Percentiles rank a stretch among this genome's conserved stretches.
Conservation (phyloP, 2,329 filamentous ascomycete species). For the Herpomyces periplanetae region DNA sequence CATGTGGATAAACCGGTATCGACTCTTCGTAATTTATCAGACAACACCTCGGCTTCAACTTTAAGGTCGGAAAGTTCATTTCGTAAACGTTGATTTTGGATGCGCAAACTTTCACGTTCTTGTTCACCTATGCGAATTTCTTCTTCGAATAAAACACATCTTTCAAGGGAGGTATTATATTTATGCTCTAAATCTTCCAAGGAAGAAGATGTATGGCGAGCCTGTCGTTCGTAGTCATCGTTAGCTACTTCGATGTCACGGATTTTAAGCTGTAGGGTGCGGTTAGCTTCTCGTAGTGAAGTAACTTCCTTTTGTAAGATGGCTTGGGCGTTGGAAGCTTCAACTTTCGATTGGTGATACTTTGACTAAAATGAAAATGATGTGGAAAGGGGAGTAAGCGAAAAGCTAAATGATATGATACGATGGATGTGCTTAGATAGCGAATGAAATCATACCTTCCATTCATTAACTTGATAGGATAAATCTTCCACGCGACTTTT, state of each 20-base stretch:
- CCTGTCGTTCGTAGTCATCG: slow-evolving; percentile 88
- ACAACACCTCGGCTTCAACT: slow-evolving; percentile 70
- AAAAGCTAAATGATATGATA: slow-evolving; percentile 1
- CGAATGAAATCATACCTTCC: slow-evolving; percentile 32
- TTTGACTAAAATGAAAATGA: slow-evolving; percentile 21
- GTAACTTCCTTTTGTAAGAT: slow-evolving; percentile 83
- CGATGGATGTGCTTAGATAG: slow-evolving; percentile 1
- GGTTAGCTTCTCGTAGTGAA: slow-evolving; percentile 40
- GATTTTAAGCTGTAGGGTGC: slow-evolving; percentile 39
- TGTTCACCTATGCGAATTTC: slow-evolving; percentile 68
- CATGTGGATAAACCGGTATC: slow-evolving; percentile 12
- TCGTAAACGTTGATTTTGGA: slow-evolving; percentile 54
- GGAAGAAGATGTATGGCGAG: slow-evolving; percentile 72
- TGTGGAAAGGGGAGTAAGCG: neutral
- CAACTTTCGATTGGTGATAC: slow-evolving; percentile 70
- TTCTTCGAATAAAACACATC: slow-evolving; percentile 68
- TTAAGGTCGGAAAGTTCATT: slow-evolving; percentile 75
- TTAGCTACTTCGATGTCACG: slow-evolving; percentile 91
- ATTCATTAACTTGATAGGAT: slow-evolving; percentile 72
- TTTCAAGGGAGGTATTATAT: slow-evolving; percentile 73
- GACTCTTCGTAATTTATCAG: slow-evolving; percentile 54
- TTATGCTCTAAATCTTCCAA: slow-evolving; percentile 90
- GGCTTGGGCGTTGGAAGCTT: slow-evolving; percentile 50
- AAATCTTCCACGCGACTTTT: slow-evolving; percentile 55
- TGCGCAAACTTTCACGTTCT: slow-evolving; percentile 53